Evolutionary conservation across 495 filamentous ascomycete genomes (phyloP), one percentile per base, ranked within the genome.

Genomic region (Neurospora sp.): DNA sequence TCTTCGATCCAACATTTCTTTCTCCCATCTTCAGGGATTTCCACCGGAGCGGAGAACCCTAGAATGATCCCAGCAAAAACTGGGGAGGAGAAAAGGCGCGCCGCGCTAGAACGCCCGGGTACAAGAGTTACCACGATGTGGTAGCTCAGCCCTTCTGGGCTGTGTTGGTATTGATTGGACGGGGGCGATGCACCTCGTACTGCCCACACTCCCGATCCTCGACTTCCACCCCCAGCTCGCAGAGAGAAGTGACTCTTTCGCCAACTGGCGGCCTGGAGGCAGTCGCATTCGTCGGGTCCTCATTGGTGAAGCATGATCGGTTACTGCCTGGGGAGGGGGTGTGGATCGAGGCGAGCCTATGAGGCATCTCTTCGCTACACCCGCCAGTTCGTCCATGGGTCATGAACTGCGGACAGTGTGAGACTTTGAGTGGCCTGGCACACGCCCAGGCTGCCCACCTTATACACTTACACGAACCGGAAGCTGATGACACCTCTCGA

Each of bases 131-230:
- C 53, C 27, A 35, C 27, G 27, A 65, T 65, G 53, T 37, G 53
- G 27, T 35, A 74, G 70, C 75, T 77, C 75, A 77, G 75, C 75
- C 75, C 70, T 73, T 40, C 39, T 18, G 27, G 69, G 44, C 72
- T 53, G 71, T 69, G 73, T 12, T 27, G 53, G 35, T 65, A 18
- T 35, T 27, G 53, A 65, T 65, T 65, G 53, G 53, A 18, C 14
- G 6, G 12, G 14, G 53, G 22, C 27, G 53, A 31, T 65, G 53
- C 53, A 31, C 14, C 12, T 31, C 27, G 53, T 65, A 37, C 53
- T 65, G 14, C 27, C 8, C 53, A 65, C 53, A 65, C 53, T 27
- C 48, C 53, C 53, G 12, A 61, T 12, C 53, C 53, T 31, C 53
- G 12, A 31, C 22, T 27, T 61, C 53, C 53, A 16, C 22, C 20